Conservation (phyloP, 306 rosid genomes). For the Morella rubra region DNA sequence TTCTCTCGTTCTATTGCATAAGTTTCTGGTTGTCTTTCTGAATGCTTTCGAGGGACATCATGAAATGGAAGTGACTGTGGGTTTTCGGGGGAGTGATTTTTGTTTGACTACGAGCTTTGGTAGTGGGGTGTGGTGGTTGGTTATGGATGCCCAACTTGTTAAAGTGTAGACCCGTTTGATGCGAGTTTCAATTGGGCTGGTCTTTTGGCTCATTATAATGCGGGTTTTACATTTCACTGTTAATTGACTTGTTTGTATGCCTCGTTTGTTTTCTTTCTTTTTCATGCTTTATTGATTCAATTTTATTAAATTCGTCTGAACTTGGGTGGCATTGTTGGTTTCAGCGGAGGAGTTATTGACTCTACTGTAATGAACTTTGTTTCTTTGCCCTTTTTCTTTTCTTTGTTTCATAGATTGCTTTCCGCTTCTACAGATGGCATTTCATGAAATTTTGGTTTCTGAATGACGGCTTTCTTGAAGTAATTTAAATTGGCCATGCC, state of each 20-base stretch:
- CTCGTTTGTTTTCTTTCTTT: conserved; percentile 12
- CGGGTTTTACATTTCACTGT: conserved; percentile 46
- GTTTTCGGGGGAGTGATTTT: conserved; percentile 53
- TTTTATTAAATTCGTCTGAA: conserved; percentile 2
- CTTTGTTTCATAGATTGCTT: no score
- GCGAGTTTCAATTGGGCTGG: conserved; percentile 36
- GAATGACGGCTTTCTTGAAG: no score
- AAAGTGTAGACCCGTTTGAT: conserved; percentile 48
- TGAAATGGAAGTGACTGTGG: conserved; percentile 62
- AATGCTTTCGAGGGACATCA: conserved; percentile 45
- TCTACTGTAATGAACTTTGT: neutral
- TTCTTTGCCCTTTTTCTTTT: conserved; percentile 1
- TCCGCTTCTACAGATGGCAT: no score
- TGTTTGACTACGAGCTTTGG: conserved; percentile 61
- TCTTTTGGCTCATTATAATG: conserved; percentile 35
- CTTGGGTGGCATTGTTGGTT: conserved; percentile 11
- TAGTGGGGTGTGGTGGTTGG: conserved; percentile 67
- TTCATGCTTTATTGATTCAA: neutral
- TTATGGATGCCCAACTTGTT: conserved; percentile 47
- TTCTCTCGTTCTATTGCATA: conserved; percentile 29
- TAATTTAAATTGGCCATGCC: no score
- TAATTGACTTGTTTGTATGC: conserved; percentile 28
- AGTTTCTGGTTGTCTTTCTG: conserved; percentile 52
- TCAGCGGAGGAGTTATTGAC: conserved; percentile 3
- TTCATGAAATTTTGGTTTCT: no score